Conservation (phyloP, 441 rosid species). For the Syzygium malaccense region DNA sequence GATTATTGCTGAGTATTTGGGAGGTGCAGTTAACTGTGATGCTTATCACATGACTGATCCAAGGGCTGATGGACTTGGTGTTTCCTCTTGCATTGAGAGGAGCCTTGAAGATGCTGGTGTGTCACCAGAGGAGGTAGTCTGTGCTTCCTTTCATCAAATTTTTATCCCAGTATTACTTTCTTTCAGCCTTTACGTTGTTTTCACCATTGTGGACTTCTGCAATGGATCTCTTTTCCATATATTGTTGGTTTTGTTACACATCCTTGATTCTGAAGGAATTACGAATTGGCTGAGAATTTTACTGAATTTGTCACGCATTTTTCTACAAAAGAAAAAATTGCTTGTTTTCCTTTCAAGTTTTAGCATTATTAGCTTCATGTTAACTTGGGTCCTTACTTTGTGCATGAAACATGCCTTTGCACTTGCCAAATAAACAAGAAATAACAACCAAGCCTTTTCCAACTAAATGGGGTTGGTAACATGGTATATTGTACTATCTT, state of each 20-base stretch:
- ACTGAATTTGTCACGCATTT: background rate
- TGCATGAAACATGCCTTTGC: background rate
- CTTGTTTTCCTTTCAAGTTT: background rate
- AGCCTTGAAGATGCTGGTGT: slow-evolving; percentile 98
- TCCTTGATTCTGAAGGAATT: background rate
- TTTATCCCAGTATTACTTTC: background rate
- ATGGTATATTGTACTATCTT: background rate
- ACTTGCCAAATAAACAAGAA: background rate
- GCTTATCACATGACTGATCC: slow-evolving; percentile 99
- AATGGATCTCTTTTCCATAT: background rate
- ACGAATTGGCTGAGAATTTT: background rate
- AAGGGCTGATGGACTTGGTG: slow-evolving; percentile 97
- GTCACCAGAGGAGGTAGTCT: slow-evolving; percentile 82
- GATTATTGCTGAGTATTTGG: slow-evolving; percentile 89
- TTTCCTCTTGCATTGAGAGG: slow-evolving; percentile 89
- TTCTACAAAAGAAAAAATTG: background rate
- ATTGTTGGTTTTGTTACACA: background rate
- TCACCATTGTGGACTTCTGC: background rate
- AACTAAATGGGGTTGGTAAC: background rate
- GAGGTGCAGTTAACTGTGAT: slow-evolving; percentile 97
- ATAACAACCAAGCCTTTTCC: background rate
- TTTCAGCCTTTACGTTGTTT: background rate
- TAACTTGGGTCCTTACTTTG: background rate
- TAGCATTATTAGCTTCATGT: background rate
- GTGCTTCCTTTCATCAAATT: background rate